Evolutionary conservation across 1,284 basidiomycete species (phyloP), one percentile per base, ranked within the genome.

Genomic region (Irpex sp.): DNA sequence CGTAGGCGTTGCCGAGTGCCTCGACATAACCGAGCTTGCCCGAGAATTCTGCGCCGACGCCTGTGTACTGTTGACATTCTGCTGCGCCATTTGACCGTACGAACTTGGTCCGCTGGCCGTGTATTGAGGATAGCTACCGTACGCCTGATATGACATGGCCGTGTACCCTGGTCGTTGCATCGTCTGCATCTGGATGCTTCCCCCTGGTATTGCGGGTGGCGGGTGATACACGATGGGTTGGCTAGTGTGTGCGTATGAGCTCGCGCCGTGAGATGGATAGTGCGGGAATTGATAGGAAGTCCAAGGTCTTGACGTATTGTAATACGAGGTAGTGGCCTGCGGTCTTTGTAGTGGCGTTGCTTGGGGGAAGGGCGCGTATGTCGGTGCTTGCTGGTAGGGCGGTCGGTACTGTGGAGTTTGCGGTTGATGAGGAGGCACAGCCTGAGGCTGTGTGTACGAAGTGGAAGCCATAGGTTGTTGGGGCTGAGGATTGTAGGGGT

Each of bases 81-180:
- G 48, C 36, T 55, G 36, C 53, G 36, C 19, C 37, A 54, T 51
- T 23, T 58, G 56, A 1, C 18, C 16, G 23, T 49, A 35, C n/a
- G 49, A 57, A n/a, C n/a, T 47, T 12, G 19, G 16, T 9, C 56
- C 37, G 33, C 56, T 48, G 19, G n/a, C n/a, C n/a, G 39, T 39
- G 36, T 53, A 53, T 14, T 10, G 57, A 16, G 39, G n/a, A 12
- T 53, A 53, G 36, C 54, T 33, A 8, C 18, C n/a, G 18, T 57
- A 49, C 9, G 47, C 18, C 21, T 63, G 62, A 57, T 63, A 61
- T 1, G 59, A 51, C 62, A 63, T 61, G 5, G 59, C 21, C 5
- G 62, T 63, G 37, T 61, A 61, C 10, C 55, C 56, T 16, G 62
- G 62, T 7, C 62, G 37, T 23, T 63, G 59, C 21, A 14, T 42